Conservation (phyloP, 352 stramenopile genomes). For the Globisporangium viniferum region DNA sequence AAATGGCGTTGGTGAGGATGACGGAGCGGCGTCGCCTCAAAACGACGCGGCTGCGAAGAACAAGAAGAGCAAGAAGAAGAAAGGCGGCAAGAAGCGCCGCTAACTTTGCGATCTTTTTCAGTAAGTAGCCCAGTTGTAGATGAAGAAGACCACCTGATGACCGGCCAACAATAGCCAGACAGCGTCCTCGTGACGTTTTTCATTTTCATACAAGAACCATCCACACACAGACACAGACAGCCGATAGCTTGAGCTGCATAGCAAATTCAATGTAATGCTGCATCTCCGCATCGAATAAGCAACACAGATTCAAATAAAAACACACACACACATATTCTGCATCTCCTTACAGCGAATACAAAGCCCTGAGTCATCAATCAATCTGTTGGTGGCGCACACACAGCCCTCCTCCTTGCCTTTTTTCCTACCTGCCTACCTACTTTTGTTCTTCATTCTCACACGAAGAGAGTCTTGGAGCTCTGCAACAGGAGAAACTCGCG, state of each 20-base stretch:
- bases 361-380: slow-evolving; percentile 19
- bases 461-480: slow-evolving; percentile 56
- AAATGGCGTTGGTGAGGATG: slow-evolving; percentile 22
- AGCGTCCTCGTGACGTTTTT: neutral
- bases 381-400: neutral
- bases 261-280: neutral
- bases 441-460: slow-evolving; percentile 26
- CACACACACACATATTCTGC: neutral
- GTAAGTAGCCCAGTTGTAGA: neutral
- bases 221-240: neutral
- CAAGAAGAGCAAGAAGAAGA: slow-evolving; percentile 61
- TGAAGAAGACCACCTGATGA: neutral
- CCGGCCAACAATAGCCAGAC: neutral
- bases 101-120: slow-evolving; percentile 9
- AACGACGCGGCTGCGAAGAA: slow-evolving; percentile 26
- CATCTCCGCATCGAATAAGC: neutral
- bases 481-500: slow-evolving; percentile 66
- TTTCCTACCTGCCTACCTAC: neutral
- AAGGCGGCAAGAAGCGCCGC: slow-evolving; percentile 54
- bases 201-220: slow-evolving; percentile 4
- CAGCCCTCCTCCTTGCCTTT: neutral
- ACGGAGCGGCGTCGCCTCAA: slow-evolving; percentile 18
- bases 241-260: neutral
- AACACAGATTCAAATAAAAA: neutral
- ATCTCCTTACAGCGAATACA: neutral